Base-by-base conservation (phyloP, 768 basidiomycete species). In the Mycena sanguinolenta region DNA sequence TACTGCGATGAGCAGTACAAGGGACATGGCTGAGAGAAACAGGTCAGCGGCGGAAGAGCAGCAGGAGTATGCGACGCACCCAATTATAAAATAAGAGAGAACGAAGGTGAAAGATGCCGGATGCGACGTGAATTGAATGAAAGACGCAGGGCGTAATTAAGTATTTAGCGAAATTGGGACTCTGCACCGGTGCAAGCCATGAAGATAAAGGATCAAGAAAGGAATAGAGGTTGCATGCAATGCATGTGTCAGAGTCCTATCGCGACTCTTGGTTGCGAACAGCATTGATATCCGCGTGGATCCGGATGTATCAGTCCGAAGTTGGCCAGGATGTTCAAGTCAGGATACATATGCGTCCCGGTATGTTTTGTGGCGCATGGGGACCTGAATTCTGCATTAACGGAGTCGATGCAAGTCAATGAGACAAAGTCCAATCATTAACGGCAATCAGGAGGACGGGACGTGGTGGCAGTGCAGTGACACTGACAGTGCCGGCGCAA, bases 1-100 rank as follows among this genome's bases (percentile, higher is more conserved):
- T 27, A 73, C 70, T 23, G 17, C 69, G 14, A 73, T 62, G 49
- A 73, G 67, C 7, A 61, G 28, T 23, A 39, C 69, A 38, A 65
- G 72, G n/a, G 57, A 25, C 54, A 73, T 36, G 55, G n/a, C 28
- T 28, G 70, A 49, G 23, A 62, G 63, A 27, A 7, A 19, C 55
- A 13, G 38, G 27, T 64, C 10, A 65, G 63, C n/a, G 42, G 8
- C 10, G 23, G 54, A 21, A 44, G 25, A 32, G 32, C 25, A 27
- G 55, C n/a, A 32, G 60, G 57, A 17, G 12, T 21, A 17, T 10
- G 36, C 58, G 39, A 57, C 72, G 68, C 72, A 70, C 72, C 69
- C 67, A 19, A 3, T 38, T 28, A 46, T 55, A 50, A 57, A 36
- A 58, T 28, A 54, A 57, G 39, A 58, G 38, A 19, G 21, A 63